Percentiles rank a stretch among this genome's conserved stretches.
These are phyloP conservation scores for Dendrobium nobile DNA, from an alignment of 106 monocot species.

Conservation along the genomic window DNA sequence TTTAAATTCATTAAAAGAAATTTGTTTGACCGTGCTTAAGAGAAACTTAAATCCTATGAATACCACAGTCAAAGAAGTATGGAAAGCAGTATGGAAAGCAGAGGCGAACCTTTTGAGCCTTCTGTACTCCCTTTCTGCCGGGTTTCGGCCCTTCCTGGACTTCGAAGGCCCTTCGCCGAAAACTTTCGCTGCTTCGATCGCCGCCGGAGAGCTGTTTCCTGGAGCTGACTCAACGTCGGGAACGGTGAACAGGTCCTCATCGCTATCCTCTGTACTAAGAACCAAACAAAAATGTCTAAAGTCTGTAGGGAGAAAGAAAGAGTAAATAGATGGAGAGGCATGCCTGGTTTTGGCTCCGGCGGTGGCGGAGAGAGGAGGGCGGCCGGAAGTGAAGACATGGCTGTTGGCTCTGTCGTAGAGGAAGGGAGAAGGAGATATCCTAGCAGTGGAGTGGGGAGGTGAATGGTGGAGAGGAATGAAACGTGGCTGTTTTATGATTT, in stretches of 20 bases:
- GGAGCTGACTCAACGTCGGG: not conserved
- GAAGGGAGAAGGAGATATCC: not conserved
- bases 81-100: not conserved
- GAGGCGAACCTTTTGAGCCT: not conserved
- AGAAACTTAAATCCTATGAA: not conserved
- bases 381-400: conserved; percentile 2
- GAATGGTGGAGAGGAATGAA: conserved; percentile 4
- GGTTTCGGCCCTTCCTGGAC: not conserved
- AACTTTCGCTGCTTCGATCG: not conserved
- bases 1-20: too few relatives aligned
- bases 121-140: not conserved
- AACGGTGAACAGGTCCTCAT: conserved; percentile 5
- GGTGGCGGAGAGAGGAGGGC: not conserved
- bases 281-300: not conserved
- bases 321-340: not conserved
- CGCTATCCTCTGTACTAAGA: not conserved
- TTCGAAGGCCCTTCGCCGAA: not conserved
- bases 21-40: too few relatives aligned
- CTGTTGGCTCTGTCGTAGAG: not conserved
- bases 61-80: not conserved
- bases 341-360: not conserved
- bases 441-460: not conserved
- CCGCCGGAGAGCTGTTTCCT: not conserved
- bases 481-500: conserved; percentile 4
- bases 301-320: not conserved